Evolutionary conservation across 129 eudicot species (phyloP).

Genomic region (Mikania micrantha): DNA sequence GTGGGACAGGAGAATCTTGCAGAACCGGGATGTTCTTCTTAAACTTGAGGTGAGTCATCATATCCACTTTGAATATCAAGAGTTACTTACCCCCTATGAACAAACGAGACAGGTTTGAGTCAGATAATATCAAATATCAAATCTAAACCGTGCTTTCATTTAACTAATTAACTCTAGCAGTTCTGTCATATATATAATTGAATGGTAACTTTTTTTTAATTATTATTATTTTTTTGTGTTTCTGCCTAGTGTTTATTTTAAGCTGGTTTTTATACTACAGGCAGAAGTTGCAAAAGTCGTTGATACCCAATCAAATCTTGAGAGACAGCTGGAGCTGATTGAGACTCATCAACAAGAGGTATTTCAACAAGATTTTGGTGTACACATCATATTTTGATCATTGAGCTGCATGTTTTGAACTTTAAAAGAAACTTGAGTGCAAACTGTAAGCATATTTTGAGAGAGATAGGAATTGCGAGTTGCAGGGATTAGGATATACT

Average conservation of each 20-base stretch:
- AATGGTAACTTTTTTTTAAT: no score
- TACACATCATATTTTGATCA: background rate
- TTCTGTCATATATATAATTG: background rate
- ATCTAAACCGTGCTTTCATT: background rate
- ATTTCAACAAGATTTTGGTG: background rate
- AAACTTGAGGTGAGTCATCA: conserved; percentile 65
- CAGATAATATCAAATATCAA: background rate
- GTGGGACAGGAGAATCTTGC: conserved; percentile 94
- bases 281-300: conserved; percentile 94
- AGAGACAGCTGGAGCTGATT: conserved; percentile 87
- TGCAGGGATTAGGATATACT: background rate
- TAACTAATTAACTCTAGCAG: background rate
- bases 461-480: background rate
- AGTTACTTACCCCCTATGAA: background rate
- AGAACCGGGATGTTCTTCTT: conserved; percentile 87
- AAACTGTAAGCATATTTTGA: background rate
- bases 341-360: conserved; percentile 99
- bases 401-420: background rate
- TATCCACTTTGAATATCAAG: conserved; percentile 4
- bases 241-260: conserved; percentile 7
- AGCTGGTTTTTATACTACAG: conserved; percentile 36
- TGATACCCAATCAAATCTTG: conserved; percentile 82
- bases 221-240: conserved; percentile 4
- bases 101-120: background rate
- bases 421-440: background rate